Base-by-base conservation (phyloP, 1,284 basidiomycete genomes). In the Rhizoctonia solani region DNA sequence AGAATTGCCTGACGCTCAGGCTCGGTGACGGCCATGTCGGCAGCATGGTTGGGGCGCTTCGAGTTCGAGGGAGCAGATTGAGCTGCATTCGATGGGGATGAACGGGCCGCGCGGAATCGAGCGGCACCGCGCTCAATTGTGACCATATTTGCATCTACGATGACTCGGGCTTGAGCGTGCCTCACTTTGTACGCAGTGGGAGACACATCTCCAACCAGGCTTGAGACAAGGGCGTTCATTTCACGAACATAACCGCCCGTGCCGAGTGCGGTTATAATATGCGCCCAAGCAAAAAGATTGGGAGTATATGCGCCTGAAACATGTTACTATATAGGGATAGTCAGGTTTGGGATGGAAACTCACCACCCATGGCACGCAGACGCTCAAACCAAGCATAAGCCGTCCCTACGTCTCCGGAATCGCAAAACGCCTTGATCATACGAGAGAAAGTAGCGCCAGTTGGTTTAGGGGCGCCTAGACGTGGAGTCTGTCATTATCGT, bases 301-400 rank as follows among this genome's bases (percentile, higher is more conserved):
- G 88, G 29, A 82, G 82, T 2, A 81, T 76, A 23, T 81, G 80
- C 0, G 76, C 77, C 6, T 70, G 72, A n/a, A 79, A 21, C 82
- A 74, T 79, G 76, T 68, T 78, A 81, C 71, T 59, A 25, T 30
- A 11, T 16, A 6, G 49, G 27, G 46, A 44, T 16, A 44, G 5
- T 44, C 16, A 16, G 41, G n/a, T 44, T 52, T 44, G 6, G 54
- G 32, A 23, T 4, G 32, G 16, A 3, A 56, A 14, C 63, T 67
- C 41, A 87, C 59, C 49, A 27, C 37, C 49, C 59, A 63, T 52
- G 11, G 59, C 29, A 30, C 59, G 75, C 42, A 91, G 79, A 54
- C 83, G 81, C 59, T 88, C 80, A 73, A 89, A 90, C 92, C 90
- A 93, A 9, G 80, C 74, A 41, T 87, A 72, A 0, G 92, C 92